These are phyloP conservation scores for Paratinospora sagittata DNA, from an alignment of 164 flowering plant genomes.

Conservation along the genomic window DNA sequence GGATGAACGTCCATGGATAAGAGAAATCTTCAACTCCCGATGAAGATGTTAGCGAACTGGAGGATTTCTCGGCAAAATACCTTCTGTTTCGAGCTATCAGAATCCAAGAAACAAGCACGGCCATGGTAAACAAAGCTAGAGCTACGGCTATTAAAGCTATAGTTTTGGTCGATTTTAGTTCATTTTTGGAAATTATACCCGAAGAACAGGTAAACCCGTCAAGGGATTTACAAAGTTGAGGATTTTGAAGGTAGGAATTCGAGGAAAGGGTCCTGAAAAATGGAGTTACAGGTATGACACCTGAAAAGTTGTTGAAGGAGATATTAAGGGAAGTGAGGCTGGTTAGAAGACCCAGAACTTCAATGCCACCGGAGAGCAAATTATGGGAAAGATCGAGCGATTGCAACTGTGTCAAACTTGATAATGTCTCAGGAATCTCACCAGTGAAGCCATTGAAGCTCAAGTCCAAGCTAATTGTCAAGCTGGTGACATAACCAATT, in stretches of 20 bases:
- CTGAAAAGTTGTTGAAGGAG: slow-evolving; percentile 87
- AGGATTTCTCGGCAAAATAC: slow-evolving; percentile 43
- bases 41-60: slow-evolving; percentile 28
- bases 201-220: slow-evolving; percentile 81
- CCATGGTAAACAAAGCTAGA: slow-evolving; percentile 48
- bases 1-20: slow-evolving; percentile 94
- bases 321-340: slow-evolving; percentile 80
- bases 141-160: slow-evolving; percentile 49
- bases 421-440: slow-evolving; percentile 63
- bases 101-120: slow-evolving; percentile 54
- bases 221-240: slow-evolving; percentile 55
- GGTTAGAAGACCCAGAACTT: slow-evolving; percentile 52
- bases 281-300: slow-evolving; percentile 81
- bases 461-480: slow-evolving; percentile 78
- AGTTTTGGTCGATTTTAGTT: slow-evolving; percentile 56
- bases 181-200: slow-evolving; percentile 24
- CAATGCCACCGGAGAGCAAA: slow-evolving; percentile 53
- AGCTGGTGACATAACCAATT: slow-evolving; percentile 67
- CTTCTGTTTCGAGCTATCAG: slow-evolving; percentile 44
- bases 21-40: slow-evolving; percentile 76
- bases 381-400: slow-evolving; percentile 85
- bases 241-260: slow-evolving; percentile 54
- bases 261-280: slow-evolving; percentile 66
- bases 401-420: slow-evolving; percentile 70
- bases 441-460: slow-evolving; percentile 69